Evolutionary conservation across 108 stramenopile species (phyloP).

Genomic region (Fragilaria radians): DNA sequence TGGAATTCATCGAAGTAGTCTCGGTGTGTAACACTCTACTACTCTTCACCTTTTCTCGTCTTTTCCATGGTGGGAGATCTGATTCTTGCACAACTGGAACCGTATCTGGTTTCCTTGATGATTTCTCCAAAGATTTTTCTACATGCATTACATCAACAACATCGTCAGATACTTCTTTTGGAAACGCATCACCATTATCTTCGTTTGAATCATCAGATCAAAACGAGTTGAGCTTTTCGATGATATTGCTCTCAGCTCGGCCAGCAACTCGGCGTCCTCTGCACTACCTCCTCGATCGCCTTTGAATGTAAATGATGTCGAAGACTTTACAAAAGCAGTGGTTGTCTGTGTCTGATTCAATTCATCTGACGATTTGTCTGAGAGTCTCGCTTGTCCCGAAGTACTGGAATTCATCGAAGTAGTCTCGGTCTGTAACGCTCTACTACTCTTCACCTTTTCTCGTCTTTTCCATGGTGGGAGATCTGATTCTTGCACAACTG

Average conservation of each 20-base stretch:
- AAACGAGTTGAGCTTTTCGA: constrained; percentile 39
- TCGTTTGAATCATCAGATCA: constrained; percentile 12
- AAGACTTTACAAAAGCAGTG: constrained; percentile 18
- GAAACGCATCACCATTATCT: background rate
- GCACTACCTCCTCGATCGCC: constrained; percentile 73
- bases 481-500: no score
- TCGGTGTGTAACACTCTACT: no score
- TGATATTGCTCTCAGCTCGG: constrained; percentile 55
- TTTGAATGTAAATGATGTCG: constrained; percentile 38
- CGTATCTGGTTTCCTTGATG: background rate
- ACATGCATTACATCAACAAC: background rate
- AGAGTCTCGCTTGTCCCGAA: no score
- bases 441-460: no score
- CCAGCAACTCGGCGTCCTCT: constrained; percentile 70
- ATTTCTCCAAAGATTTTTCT: no score
- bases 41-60: no score
- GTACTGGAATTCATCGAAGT: no score
- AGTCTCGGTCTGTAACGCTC: no score
- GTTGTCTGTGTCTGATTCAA: no score
- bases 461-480: constrained; percentile 16
- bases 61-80: constrained; percentile 14
- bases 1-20: no score
- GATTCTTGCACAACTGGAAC: no score
- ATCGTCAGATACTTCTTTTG: background rate
- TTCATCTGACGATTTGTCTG: no score